phyloP scores from a whole-genome alignment of 1,139 yeast species.

The Debaryomyces singareniensis region DNA sequence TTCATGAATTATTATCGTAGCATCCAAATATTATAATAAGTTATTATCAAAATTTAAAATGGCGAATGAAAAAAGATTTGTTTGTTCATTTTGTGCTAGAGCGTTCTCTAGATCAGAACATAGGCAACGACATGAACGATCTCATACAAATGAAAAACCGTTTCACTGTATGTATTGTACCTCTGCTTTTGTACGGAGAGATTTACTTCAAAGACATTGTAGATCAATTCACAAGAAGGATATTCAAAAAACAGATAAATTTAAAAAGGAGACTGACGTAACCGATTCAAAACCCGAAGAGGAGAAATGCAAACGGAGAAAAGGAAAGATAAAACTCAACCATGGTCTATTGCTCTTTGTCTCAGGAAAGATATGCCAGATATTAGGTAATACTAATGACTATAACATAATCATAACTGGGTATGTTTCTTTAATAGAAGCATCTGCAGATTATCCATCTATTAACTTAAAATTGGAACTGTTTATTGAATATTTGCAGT shows the following conservation, averaged over 20 bases:
- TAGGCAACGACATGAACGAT: slow-evolving; percentile 85
- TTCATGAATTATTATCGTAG: no score
- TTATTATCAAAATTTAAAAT: no score
- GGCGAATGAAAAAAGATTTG: slow-evolving; percentile 31
- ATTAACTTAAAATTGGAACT: slow-evolving; percentile 2
- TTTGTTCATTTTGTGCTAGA: slow-evolving; percentile 85
- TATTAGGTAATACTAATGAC: slow-evolving; percentile 1
- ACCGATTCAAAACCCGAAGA: slow-evolving; percentile 15
- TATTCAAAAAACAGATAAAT: slow-evolving; percentile 23
- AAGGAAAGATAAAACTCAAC: slow-evolving; percentile 1
- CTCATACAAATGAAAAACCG: slow-evolving; percentile 96
- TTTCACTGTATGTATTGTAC: slow-evolving; percentile 96
- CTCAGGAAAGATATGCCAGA: slow-evolving; percentile 2
- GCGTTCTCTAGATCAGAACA: slow-evolving; percentile 96
- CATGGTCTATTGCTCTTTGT: slow-evolving; percentile 3
- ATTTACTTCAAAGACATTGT: slow-evolving; percentile 78
- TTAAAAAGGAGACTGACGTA: slow-evolving; percentile 7
- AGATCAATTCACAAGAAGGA: slow-evolving; percentile 38
- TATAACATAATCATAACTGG: slow-evolving; percentile 23
- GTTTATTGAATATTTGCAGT: slow-evolving; percentile 4
- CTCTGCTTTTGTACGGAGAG: slow-evolving; percentile 88
- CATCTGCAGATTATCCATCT: slow-evolving; percentile 1
- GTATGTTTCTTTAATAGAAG: slow-evolving; percentile 13
- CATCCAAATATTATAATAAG: no score
- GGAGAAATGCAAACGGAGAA: background rate